These are phyloP conservation scores for Raphanus raphanistrum DNA, from an alignment of 345 rosid species.

Conservation along the genomic window DNA sequence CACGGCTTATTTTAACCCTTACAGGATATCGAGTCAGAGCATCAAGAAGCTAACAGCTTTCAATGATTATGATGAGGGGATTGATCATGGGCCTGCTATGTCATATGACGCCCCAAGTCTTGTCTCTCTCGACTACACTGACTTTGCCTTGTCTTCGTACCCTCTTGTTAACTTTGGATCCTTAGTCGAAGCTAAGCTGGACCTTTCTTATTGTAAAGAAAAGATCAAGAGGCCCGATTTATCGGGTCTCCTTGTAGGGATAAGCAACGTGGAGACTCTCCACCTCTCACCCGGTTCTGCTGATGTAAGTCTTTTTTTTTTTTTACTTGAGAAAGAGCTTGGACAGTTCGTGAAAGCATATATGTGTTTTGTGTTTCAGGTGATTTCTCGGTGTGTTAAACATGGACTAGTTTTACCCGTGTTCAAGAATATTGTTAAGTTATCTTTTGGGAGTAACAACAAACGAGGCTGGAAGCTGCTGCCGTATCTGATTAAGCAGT, in stretches of 20 bases:
- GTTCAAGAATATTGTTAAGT: constrained; percentile 11
- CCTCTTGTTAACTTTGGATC: background rate
- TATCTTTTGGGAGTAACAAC: background rate
- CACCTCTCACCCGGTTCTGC: background rate
- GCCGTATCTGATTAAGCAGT: background rate
- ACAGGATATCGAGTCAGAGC: background rate
- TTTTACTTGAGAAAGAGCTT: too few species aligned
- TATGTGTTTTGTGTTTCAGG: constrained; percentile 12
- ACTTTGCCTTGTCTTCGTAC: background rate
- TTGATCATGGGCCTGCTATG: background rate
- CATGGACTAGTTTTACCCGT: constrained; percentile 1
- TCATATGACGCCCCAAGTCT: background rate
- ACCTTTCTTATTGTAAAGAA: background rate
- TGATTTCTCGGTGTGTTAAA: background rate
- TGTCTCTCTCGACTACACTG: background rate
- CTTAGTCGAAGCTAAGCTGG: background rate
- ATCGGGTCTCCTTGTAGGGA: background rate
- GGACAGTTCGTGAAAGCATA: background rate
- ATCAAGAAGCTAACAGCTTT: constrained; percentile 6
- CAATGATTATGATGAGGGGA: background rate
- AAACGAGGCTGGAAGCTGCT: background rate
- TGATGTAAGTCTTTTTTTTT: background rate
- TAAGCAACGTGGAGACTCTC: background rate
- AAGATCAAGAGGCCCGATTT: background rate
- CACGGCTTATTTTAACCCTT: background rate